A percentile compares a stretch with the other conserved stretches of the same genome.
Conservation (phyloP, 2,329 filamentous ascomycete genomes). For the Knoxdaviesia capensis region DNA sequence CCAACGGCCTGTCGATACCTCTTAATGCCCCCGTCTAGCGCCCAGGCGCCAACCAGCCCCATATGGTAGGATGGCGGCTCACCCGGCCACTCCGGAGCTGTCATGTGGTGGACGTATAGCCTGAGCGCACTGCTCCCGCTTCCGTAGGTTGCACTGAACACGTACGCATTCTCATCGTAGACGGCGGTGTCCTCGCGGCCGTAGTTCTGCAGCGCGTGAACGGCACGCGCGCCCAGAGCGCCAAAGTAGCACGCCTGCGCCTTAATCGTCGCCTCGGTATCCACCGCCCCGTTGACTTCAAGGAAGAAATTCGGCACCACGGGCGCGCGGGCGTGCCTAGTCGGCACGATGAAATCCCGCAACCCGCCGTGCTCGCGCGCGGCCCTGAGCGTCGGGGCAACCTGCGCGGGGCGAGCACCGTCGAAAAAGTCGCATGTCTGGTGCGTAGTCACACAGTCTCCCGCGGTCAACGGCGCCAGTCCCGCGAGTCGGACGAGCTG, state of each 20-base stretch:
- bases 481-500: no score
- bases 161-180: conserved; percentile 19
- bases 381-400: conserved; percentile 8
- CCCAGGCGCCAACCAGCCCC: no score
- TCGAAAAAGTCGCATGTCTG: conserved; percentile 15
- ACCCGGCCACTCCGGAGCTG: no score
- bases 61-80: no score
- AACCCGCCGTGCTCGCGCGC: conserved; percentile 7
- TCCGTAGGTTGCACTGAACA: conserved; percentile 11
- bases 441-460: no score
- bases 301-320: conserved; percentile 21
- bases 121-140: background rate
- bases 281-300: conserved; percentile 16
- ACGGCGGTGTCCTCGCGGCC: conserved; percentile 9
- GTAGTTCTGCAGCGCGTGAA: conserved; percentile 17
- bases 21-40: no score
- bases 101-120: background rate
- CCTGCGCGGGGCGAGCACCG: conserved; percentile 9
- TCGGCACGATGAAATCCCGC: conserved; percentile 16
- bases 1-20: no score
- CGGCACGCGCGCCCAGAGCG: conserved; percentile 15
- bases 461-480: no score
- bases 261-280: conserved; percentile 10
- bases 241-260: conserved; percentile 17
- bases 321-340: conserved; percentile 10